Conservation (phyloP, 1,139 yeast species). For the Entelexis paramagnoliae region DNA sequence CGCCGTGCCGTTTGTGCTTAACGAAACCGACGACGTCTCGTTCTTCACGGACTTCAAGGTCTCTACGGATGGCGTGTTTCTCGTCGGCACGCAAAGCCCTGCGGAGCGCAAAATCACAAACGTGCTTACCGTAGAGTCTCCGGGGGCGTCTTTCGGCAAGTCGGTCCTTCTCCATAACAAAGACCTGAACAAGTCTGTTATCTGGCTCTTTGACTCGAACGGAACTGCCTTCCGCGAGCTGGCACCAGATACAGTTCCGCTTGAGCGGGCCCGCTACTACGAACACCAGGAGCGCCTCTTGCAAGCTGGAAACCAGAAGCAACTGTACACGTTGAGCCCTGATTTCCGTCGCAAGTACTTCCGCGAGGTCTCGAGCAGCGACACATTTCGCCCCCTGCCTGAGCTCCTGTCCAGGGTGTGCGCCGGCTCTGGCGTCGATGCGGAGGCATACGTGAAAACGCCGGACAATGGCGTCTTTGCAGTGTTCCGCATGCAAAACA, state of each 20-base stretch:
- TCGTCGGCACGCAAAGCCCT: conserved; percentile 6
- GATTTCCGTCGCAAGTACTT: conserved; percentile 12
- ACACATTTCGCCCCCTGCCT: conserved; percentile 16
- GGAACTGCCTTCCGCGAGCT: conserved; percentile 17
- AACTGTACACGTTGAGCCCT: conserved; percentile 4
- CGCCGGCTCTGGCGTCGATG: conserved; percentile 18
- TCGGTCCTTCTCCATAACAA: conserved; percentile 6
- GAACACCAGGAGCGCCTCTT: conserved; percentile 9
- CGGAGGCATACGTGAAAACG: conserved; percentile 20
- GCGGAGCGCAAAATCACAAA: conserved; percentile 24
- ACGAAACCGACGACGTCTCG: conserved; percentile 1
- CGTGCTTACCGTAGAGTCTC: conserved; percentile 15
- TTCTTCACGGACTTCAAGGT: conserved; percentile 16
- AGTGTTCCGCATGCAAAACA: conserved; percentile 20
- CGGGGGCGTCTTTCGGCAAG: conserved; percentile 7
- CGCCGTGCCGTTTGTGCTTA: conserved; percentile 7
- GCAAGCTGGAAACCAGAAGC: background rate
- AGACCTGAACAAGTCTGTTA: conserved; percentile 3
- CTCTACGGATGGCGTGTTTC: conserved; percentile 14
- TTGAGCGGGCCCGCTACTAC: background rate
- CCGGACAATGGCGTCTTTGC: conserved; percentile 20
- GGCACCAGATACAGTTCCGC: conserved; percentile 1
- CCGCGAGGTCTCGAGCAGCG: conserved; percentile 8
- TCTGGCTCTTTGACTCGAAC: conserved; percentile 19
- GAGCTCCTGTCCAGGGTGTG: conserved; percentile 14